Evolutionary conservation across 1,139 yeast genomes (phyloP), one percentile per base, ranked within the genome.

Genomic region (Lodderomyces parapsilosis): DNA sequence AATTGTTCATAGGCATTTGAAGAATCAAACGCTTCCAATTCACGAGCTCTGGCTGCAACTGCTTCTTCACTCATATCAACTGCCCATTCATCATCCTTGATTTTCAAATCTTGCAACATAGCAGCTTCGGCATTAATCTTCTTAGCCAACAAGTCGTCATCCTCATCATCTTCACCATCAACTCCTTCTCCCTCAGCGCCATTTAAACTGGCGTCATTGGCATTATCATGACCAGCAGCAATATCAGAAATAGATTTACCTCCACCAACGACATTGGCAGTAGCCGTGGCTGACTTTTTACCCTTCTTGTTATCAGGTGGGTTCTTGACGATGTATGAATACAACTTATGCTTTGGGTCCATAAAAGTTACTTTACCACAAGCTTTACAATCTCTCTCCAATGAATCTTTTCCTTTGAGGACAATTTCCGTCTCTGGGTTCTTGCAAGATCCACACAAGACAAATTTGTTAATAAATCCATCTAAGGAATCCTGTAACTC

Each of bases 31-130:
- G 28, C 33, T 66, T 90, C 96, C 52, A 91, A 76, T 61, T 86
- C 95, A 58, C 82, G 75, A 44, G 96, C 96, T 69, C 99, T 87
- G 36, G 88, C 90, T 60, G 87, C 86, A 55, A 94, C 89, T 43
- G 99, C 99, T 66, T 90, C 99, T 62, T 87, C 96, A 42, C 96
- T 87, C 81, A 93, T 87, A 64, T 93, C 99, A 42, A 91, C 97
- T 17, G 98, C 90, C 99, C 99, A 93, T 52, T 89, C 96, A 56
- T 88, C 97, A 60, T 90, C 96, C 51, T 81, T 81, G 40, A 78
- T 77, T 53, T 81, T 83, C 45, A 86, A 81, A 46, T 80, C 78
- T 49, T 75, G 74, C 51, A 87, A 73, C 41, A 76, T 81, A 11
- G 90, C 85, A 23, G 95, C 96, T 62, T 87, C 96, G 38, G 91